Conservation (phyloP, 805 yeast species). For the Phaffomyces opuntiae region DNA sequence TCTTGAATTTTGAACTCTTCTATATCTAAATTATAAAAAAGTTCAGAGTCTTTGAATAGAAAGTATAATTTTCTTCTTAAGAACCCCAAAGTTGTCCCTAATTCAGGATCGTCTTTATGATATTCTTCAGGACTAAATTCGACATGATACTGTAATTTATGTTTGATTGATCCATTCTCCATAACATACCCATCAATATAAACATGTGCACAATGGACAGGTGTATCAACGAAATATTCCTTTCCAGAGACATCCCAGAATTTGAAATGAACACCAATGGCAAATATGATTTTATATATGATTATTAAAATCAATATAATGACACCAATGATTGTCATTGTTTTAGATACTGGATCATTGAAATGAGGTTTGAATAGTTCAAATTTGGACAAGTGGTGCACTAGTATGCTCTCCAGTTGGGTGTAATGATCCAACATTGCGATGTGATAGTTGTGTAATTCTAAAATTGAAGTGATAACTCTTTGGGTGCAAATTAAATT, state of each 20-base stretch:
- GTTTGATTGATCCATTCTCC: conserved; percentile 8
- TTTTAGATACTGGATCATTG: conserved; percentile 15
- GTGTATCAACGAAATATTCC: conserved; percentile 62
- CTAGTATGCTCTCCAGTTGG: neutral
- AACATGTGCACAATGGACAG: conserved; percentile 74
- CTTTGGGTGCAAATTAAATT: no score
- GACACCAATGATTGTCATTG: conserved; percentile 20
- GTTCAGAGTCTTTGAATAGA: conserved; percentile 41
- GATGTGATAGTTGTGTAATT: neutral
- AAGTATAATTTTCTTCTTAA: conserved; percentile 50
- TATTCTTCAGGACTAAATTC: conserved; percentile 83
- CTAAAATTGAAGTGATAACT: no score
- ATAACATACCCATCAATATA: conserved; percentile 45
- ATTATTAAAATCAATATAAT: conserved; percentile 16
- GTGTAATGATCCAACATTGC: neutral
- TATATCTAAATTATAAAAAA: conserved; percentile 22
- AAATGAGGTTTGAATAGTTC: conserved; percentile 18
- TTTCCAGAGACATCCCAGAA: conserved; percentile 47
- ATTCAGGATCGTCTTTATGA: conserved; percentile 48
- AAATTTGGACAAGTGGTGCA: neutral
- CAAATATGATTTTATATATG: conserved; percentile 33
- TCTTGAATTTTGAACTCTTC: conserved; percentile 23
- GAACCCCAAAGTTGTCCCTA: conserved; percentile 61
- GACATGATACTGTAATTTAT: conserved; percentile 48
- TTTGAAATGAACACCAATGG: conserved; percentile 34